Evolutionary conservation across 2,329 filamentous ascomycete genomes (phyloP), one percentile per base, ranked within the genome.

Genomic region (Orbilia ellipsospora): DNA sequence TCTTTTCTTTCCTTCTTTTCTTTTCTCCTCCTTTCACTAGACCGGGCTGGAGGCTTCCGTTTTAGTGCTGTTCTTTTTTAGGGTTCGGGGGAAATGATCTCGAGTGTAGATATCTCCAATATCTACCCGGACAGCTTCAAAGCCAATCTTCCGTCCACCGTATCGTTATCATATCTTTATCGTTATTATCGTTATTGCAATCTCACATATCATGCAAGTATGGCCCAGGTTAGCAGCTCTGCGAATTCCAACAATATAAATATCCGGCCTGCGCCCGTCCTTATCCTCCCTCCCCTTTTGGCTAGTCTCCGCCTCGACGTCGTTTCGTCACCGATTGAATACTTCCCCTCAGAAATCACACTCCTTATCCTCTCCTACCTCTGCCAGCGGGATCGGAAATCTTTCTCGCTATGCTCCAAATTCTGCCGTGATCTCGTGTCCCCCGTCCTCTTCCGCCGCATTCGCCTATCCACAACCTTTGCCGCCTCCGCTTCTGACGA

Each of bases 261-360:
- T 6, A 48, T 48, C 44, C 44, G 44, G 44, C 44, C 8, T 18
- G 44, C 44, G 44, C 44, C 44, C 44, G 44, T 18, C 44, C 16
- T 48, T 18, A 48, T 18, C 44, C 44, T 48, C 44, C 16, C 44
- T 48, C 44, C 44, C 44, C 44, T 48, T 48, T n/a, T 48, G 44
- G 44, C 44, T 18, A 48, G 44, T 48, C 44, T 48, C 13, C 44
- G 44, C 15, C 44, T 48, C 15, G 31, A 36, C 31, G 31, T 2
- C 31, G 44, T n/a, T 15, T 18, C 44, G 13, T 48, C 44, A 18
- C 44, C 44, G 44, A 48, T 48, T 48, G 44, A 48, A 18, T 18
- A 48, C 16, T 48, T 18, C 44, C 44, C 44, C 44, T n/a, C 44
- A 15, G 44, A 48, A 18, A 48, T 48, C 44, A 48, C 16, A 1